Evolutionary conservation across 768 basidiomycete genomes (phyloP).

Genomic region (Lentinula boryana): DNA sequence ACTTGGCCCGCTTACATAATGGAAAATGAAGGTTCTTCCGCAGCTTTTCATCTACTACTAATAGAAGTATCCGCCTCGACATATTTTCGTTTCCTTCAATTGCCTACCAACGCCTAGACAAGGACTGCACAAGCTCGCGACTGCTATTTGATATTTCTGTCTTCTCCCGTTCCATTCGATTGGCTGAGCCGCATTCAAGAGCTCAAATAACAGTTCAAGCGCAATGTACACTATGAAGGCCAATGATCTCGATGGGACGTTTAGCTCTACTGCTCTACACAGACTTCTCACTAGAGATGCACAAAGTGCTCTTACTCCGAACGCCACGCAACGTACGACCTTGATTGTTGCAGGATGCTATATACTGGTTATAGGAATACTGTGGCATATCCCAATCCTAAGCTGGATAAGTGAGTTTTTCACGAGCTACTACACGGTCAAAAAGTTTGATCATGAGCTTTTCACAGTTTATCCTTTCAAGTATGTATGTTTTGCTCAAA

Average conservation of each 20-base stretch:
- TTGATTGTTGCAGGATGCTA: constrained; percentile 78
- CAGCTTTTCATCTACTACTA: too few relatives aligned
- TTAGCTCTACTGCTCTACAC: background rate
- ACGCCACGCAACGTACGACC: constrained; percentile 66
- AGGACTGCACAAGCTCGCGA: background rate
- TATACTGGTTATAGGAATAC: constrained; percentile 66
- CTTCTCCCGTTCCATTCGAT: too few relatives aligned
- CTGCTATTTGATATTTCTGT: too few relatives aligned
- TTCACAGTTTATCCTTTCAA: constrained; percentile 83
- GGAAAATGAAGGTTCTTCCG: too few relatives aligned
- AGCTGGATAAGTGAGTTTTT: constrained; percentile 62
- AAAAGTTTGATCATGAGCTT: constrained; percentile 8
- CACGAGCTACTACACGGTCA: background rate
- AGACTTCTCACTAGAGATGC: constrained; percentile 25
- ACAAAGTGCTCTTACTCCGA: constrained; percentile 49
- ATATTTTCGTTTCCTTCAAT: too few relatives aligned
- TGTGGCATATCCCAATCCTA: constrained; percentile 74
- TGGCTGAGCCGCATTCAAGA: too few relatives aligned
- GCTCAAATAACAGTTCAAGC: background rate
- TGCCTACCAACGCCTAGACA: too few relatives aligned
- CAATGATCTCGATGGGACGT: background rate
- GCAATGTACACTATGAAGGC: background rate
- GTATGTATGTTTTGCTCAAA: constrained; percentile 52
- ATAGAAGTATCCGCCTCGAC: too few relatives aligned
- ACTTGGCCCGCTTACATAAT: too few relatives aligned